phyloP scores from a whole-genome alignment of 257 asterid species.

The Lithospermum erythrorhizon region DNA sequence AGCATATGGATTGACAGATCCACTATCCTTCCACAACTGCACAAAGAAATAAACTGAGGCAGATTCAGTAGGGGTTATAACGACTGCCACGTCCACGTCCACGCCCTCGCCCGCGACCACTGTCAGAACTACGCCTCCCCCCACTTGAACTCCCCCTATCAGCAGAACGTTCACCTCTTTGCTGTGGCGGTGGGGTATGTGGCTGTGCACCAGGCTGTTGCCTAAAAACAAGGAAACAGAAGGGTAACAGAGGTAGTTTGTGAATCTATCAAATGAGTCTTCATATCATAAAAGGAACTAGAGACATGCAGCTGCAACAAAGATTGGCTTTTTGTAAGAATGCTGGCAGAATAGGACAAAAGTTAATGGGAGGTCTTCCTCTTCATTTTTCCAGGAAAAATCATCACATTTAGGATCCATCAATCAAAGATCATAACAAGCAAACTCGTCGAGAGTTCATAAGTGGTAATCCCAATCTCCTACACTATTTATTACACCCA shows the following conservation, averaged over 20 bases:
- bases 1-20: neutral
- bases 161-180: constrained; percentile 46
- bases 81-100: constrained; percentile 43
- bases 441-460: no score
- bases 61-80: constrained; percentile 54
- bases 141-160: constrained; percentile 22
- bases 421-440: no score
- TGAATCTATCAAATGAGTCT: neutral
- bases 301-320: neutral
- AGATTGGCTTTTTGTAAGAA: no score
- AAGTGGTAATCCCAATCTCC: no score
- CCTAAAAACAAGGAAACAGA: constrained; percentile 26
- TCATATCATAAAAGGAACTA: neutral
- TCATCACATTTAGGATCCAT: no score
- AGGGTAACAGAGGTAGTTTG: neutral
- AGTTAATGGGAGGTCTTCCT: no score
- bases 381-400: no score
- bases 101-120: constrained; percentile 41
- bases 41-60: neutral
- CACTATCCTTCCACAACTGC: neutral
- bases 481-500: no score
- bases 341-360: no score
- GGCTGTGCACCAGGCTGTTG: constrained; percentile 82
- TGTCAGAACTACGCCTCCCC: constrained; percentile 30
- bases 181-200: constrained; percentile 45